A percentile compares a stretch with the other conserved stretches of the same genome.
These are phyloP conservation scores for Metschnikowia amazonensis DNA, from an alignment of 805 yeast genomes.

Conservation along the genomic window DNA sequence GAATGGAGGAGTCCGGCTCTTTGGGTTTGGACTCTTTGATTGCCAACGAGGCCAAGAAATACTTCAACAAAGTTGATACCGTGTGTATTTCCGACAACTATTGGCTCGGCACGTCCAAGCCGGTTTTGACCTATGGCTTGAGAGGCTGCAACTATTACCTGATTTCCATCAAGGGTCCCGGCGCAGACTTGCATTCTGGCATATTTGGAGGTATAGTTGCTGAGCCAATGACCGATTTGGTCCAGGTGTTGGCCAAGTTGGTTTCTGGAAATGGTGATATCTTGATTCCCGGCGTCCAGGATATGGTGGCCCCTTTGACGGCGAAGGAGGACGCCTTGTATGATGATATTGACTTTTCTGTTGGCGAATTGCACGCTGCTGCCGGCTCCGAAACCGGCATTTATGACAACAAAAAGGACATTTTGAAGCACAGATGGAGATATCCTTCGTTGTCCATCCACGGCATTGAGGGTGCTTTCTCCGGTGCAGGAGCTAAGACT, in stretches of 20 bases:
- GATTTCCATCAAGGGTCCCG: constrained; percentile 79
- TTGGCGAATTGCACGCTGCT: constrained; percentile 82
- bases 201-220: constrained; percentile 95
- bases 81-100: constrained; percentile 96
- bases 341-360: constrained; percentile 79
- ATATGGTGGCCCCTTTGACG: constrained; percentile 93
- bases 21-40: constrained; percentile 84
- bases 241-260: constrained; percentile 68
- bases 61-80: constrained; percentile 87
- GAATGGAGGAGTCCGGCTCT: constrained; percentile 99
- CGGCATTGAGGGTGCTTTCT: constrained; percentile 97
- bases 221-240: constrained; percentile 94
- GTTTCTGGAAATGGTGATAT: constrained; percentile 83
- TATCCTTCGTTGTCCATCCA: constrained; percentile 93
- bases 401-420: constrained; percentile 72
- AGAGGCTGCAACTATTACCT: constrained; percentile 96
- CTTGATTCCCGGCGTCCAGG: constrained; percentile 80
- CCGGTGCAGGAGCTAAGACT: constrained; percentile 93
- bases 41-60: constrained; percentile 68
- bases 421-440: constrained; percentile 98
- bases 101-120: constrained; percentile 97
- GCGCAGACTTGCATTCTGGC: constrained; percentile 96
- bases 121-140: constrained; percentile 94
- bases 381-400: constrained; percentile 84
- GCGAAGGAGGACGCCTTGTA: constrained; percentile 73